Conservation (phyloP, 2,329 filamentous ascomycete genomes). For the Colletotrichum lini region DNA sequence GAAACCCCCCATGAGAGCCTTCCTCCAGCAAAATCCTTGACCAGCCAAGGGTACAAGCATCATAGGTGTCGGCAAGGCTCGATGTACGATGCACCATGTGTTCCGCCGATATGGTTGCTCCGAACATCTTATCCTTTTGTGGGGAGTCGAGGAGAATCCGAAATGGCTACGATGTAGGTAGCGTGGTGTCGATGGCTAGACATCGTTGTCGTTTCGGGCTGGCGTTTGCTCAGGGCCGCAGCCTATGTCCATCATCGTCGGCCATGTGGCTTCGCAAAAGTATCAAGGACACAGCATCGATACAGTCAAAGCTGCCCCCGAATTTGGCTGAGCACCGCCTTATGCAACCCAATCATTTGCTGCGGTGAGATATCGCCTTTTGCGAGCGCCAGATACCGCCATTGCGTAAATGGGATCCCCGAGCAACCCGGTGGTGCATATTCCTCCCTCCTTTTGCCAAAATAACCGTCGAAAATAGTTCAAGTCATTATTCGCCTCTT, state of each 20-base stretch:
- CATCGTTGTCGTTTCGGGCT: conserved; percentile 22
- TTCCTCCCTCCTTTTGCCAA: background rate
- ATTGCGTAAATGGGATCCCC: conserved; percentile 5
- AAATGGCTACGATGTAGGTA: background rate
- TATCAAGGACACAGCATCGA: conserved; percentile 7
- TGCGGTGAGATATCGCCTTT: background rate
- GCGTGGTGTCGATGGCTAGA: conserved; percentile 10
- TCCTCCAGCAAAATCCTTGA: background rate
- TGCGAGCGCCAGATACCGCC: conserved; percentile 11
- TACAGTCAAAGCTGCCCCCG: background rate
- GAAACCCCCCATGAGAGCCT: background rate
- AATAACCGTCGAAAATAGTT: background rate
- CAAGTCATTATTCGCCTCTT: conserved; percentile 19
- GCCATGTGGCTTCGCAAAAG: background rate
- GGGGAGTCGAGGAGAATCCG: conserved; percentile 1
- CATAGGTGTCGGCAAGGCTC: background rate
- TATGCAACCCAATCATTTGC: background rate
- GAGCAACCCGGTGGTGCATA: conserved; percentile 4
- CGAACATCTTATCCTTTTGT: background rate
- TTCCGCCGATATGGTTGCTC: conserved; percentile 1
- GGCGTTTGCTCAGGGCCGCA: conserved; percentile 4
- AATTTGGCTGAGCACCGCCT: conserved; percentile 1
- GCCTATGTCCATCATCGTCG: conserved; percentile 13
- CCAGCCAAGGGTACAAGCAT: background rate
- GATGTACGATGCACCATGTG: background rate